A percentile compares a stretch with the other conserved stretches of the same genome.
phyloP scores from a whole-genome alignment of 2,329 filamentous ascomycete genomes.

The Dactylellina sp. region DNA sequence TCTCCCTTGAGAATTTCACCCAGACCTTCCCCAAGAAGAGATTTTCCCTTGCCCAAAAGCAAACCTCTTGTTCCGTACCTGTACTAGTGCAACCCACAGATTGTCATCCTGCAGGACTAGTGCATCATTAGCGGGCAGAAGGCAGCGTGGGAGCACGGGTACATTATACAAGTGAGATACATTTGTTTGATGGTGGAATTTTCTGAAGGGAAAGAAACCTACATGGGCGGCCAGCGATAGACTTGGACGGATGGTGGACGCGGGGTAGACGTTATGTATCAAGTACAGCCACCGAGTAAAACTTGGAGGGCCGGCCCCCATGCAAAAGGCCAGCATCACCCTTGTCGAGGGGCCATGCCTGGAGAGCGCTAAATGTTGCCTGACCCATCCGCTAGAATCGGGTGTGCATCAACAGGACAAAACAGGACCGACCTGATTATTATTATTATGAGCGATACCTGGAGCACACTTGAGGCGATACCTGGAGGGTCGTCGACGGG shows the following conservation, averaged over 20 bases:
- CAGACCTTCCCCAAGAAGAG: slow-evolving; percentile 56
- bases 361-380: slow-evolving; percentile 56
- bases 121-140: slow-evolving; percentile 42
- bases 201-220: slow-evolving; percentile 35
- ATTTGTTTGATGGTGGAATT: slow-evolving; percentile 33
- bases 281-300: slow-evolving; percentile 41
- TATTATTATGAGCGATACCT: too few species aligned
- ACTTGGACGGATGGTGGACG: slow-evolving; percentile 20
- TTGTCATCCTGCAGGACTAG: slow-evolving; percentile 56
- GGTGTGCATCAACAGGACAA: slow-evolving; percentile 33
- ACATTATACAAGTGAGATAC: slow-evolving; percentile 49
- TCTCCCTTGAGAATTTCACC: slow-evolving; percentile 50
- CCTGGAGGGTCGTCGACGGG: slow-evolving; percentile 22
- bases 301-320: slow-evolving; percentile 38
- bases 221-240: slow-evolving; percentile 7
- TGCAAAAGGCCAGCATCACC: slow-evolving; percentile 37
- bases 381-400: slow-evolving; percentile 47
- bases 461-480: background rate
- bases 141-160: slow-evolving; percentile 46
- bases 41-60: slow-evolving; percentile 48
- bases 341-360: slow-evolving; percentile 27
- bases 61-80: slow-evolving; percentile 49
- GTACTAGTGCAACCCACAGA: slow-evolving; percentile 40
- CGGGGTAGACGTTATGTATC: slow-evolving; percentile 54
- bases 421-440: slow-evolving; percentile 20